Evolutionary conservation across 2,329 filamentous ascomycete species (phyloP).

Genomic region (Orbilia javanica): DNA sequence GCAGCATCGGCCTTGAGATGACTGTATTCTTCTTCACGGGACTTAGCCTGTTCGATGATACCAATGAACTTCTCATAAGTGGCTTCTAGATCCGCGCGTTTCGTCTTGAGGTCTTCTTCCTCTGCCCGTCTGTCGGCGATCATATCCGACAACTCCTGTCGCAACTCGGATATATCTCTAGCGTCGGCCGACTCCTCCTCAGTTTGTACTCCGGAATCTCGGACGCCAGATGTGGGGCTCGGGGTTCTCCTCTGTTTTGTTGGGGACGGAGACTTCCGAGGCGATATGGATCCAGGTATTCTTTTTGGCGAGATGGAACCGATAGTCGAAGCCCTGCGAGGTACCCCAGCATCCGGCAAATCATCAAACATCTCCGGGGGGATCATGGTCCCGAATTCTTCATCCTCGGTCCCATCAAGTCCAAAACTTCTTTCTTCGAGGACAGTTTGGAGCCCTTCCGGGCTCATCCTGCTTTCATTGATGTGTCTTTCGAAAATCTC

Average conservation of each 20-base stretch:
- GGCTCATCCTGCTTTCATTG: slow-evolving; percentile 53
- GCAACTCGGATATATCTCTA: slow-evolving; percentile 31
- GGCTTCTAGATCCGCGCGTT: slow-evolving; percentile 51
- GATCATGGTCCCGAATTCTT: slow-evolving; percentile 20
- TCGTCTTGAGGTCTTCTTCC: slow-evolving; percentile 27
- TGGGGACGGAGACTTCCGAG: slow-evolving; percentile 42
- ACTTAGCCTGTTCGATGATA: slow-evolving; percentile 49
- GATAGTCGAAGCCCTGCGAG: slow-evolving; percentile 11
- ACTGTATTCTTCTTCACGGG: slow-evolving; percentile 41
- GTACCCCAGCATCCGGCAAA: slow-evolving; percentile 27
- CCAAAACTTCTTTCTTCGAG: slow-evolving; percentile 14
- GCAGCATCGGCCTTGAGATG: slow-evolving; percentile 29
- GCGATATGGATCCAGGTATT: slow-evolving; percentile 16
- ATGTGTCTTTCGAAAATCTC: slow-evolving; percentile 56
- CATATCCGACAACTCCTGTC: slow-evolving; percentile 40
- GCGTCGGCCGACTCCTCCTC: slow-evolving; percentile 27
- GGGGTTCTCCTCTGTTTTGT: slow-evolving; percentile 40
- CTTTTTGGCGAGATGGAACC: slow-evolving; percentile 11
- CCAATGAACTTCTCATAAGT: slow-evolving; percentile 51
- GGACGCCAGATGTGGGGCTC: slow-evolving; percentile 21
- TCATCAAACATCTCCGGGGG: slow-evolving; percentile 48
- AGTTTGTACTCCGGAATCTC: slow-evolving; percentile 31
- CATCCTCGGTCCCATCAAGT: not conserved
- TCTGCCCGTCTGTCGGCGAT: slow-evolving; percentile 45
- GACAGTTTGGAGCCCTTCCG: slow-evolving; percentile 37